Evolutionary conservation across 176 grass and related monocot species (phyloP), one percentile per base, ranked within the genome.

Genomic region (Canna indica): DNA sequence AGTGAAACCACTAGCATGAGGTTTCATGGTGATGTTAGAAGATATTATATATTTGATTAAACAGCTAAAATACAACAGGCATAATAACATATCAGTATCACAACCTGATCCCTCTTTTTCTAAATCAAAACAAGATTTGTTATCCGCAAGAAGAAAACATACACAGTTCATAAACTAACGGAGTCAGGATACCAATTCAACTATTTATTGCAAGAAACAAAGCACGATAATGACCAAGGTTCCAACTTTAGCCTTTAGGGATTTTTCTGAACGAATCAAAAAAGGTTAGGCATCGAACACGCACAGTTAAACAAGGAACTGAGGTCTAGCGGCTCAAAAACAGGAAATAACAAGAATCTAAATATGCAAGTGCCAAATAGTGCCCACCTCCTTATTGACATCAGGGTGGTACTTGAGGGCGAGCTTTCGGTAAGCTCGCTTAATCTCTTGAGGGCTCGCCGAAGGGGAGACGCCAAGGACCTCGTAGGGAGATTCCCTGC

Each of bases 331-430:
- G 30, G 26, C 31, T 32, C 14, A 62, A 31, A 11, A 62, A 62
- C 30, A 33, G 13, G 28, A 62, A 62, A 14, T 7, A 59, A 12
- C 27, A 27, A 30, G 28, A 60, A 30, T 16, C 28, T 16, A 26
- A 58, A 58, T 12, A 26, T 26, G 7, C 54, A 58, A 58, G 20
- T 8, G 27, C 3, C 24, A 58, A 20, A 7, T 7, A 44, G 41
- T 44, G 13, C 13, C 20, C 48, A 53, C 24, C 91, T 80, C 75
- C 78, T 96, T 9, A 81, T 88, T 35, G 88, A 96, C 73, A 91
- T 96, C 31, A 83, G 91, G 64, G 76, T 96, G 10, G 91, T 88
- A 79, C 77, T 47, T 85, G 74, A 96, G 93, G 47, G 88, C 88
- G 63, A 96, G 85, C 46, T 83, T 83, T 11, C 93, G 79, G 63